phyloP scores from a whole-genome alignment of 1,139 yeast genomes.

The Pichia sp. region DNA sequence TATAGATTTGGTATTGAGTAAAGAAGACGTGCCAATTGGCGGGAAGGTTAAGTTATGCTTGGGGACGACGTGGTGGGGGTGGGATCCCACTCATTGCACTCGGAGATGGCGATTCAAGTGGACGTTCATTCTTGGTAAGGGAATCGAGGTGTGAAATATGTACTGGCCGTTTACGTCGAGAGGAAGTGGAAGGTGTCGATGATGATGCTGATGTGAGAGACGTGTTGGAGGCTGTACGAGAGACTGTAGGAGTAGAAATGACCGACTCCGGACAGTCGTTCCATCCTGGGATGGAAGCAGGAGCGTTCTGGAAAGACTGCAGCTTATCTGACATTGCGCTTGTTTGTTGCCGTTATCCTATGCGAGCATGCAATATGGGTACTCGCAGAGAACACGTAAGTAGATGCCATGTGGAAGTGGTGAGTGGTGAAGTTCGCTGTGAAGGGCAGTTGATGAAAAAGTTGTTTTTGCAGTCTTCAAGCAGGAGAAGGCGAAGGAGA shows the following conservation, averaged over 20 bases:
- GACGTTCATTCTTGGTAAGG: too few species aligned
- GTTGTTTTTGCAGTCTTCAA: background rate
- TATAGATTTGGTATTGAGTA: too few species aligned
- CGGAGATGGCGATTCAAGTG: too few species aligned
- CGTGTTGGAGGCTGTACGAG: slow-evolving; percentile 1
- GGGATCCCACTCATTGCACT: too few species aligned
- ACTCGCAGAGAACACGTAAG: background rate
- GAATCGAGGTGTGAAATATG: too few species aligned
- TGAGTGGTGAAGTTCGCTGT: background rate
- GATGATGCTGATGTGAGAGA: background rate
- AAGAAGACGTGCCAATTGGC: too few species aligned
- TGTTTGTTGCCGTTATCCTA: too few species aligned
- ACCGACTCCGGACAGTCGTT: slow-evolving; percentile 18
- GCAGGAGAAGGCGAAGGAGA: background rate
- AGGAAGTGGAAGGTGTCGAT: too few species aligned
- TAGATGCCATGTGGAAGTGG: background rate
- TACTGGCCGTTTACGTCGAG: too few species aligned
- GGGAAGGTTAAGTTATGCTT: too few species aligned
- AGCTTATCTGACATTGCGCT: background rate
- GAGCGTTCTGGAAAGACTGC: slow-evolving; percentile 12
- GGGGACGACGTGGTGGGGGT: too few species aligned
- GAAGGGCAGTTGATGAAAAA: background rate
- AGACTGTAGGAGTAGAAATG: background rate
- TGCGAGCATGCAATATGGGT: background rate
- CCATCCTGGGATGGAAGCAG: slow-evolving; percentile 17